Evolutionary conservation across 805 yeast species (phyloP).

Genomic region (Teunomyces barrocoloradensis): DNA sequence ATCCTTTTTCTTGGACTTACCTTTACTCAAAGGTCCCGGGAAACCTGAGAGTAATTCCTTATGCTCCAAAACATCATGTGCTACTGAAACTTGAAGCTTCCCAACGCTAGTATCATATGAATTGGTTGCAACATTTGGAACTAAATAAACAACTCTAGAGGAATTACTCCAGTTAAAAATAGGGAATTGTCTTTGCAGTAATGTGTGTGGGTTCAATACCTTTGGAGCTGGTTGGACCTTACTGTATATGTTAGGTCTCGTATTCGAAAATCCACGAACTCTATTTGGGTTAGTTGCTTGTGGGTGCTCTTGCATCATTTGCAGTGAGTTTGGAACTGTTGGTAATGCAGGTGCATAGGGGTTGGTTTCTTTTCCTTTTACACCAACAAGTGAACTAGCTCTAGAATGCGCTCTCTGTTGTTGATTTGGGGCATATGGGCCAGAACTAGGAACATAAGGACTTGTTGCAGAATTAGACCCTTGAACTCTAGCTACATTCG

Average conservation of each 20-base stretch:
- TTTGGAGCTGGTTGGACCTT: conserved; percentile 21
- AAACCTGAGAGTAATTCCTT: conserved; percentile 35
- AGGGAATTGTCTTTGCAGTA: conserved; percentile 68
- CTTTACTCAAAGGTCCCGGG: conserved; percentile 66
- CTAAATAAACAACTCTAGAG: conserved; percentile 24
- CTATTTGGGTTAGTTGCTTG: conserved; percentile 10
- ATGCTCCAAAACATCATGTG: conserved; percentile 18
- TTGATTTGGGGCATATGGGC: conserved; percentile 42
- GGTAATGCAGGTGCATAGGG: conserved; percentile 40
- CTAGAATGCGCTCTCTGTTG: conserved; percentile 37
- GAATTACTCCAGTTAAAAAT: conserved; percentile 60
- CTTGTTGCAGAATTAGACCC: conserved; percentile 26
- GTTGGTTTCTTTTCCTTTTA: conserved; percentile 36
- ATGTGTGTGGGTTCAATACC: conserved; percentile 51
- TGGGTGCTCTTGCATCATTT: background rate
- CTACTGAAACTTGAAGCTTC: conserved; percentile 33
- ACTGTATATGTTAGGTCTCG: conserved; percentile 15
- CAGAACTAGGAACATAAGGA: conserved; percentile 44
- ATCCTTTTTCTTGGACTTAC: conserved; percentile 62
- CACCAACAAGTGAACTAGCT: conserved; percentile 39
- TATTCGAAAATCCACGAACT: conserved; percentile 23
- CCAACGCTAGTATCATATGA: conserved; percentile 4
- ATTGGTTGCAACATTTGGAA: conserved; percentile 19
- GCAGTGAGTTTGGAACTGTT: conserved; percentile 6
- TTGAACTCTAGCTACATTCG: conserved; percentile 20